Conservation (phyloP, 306 rosid genomes). For the Rubus idaeus region DNA sequence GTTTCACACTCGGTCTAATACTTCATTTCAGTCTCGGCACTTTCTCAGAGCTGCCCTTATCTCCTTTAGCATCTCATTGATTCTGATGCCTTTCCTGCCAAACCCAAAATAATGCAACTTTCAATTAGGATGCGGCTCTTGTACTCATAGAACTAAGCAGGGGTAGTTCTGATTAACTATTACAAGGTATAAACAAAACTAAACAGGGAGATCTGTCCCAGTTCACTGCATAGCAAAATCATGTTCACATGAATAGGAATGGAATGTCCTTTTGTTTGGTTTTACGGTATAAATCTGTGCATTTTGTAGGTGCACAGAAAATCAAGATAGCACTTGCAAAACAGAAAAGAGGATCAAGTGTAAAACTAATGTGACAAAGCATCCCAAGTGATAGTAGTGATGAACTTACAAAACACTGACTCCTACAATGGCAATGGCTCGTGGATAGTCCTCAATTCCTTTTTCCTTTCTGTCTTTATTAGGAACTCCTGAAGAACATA, state of each 20-base stretch:
- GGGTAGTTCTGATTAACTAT: not conserved
- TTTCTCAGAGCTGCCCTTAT: conserved; percentile 73
- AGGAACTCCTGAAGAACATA: conserved; percentile 16
- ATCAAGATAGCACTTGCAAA: not conserved
- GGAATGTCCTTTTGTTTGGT: not conserved
- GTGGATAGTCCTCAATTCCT: conserved; percentile 78
- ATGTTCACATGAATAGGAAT: not conserved
- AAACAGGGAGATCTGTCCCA: not conserved
- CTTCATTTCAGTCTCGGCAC: conserved; percentile 47
- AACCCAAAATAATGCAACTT: conserved; percentile 10
- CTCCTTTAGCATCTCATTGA: conserved; percentile 69
- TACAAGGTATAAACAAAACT: not conserved
- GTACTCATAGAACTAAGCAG: not conserved
- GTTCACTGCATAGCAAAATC: not conserved
- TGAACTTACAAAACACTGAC: conserved; percentile 89
- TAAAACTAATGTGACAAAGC: not conserved
- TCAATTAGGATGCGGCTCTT: not conserved
- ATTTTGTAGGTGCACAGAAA: not conserved
- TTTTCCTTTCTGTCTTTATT: conserved; percentile 42
- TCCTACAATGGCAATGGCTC: conserved; percentile 74
- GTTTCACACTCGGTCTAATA: conserved; percentile 23
- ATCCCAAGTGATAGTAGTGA: conserved; percentile 6
- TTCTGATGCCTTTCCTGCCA: conserved; percentile 71
- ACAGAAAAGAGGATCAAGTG: not conserved
- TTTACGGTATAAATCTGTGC: too few species aligned